Conservation (phyloP, 2,329 filamentous ascomycete species). For the Trichoderma asperellum region DNA sequence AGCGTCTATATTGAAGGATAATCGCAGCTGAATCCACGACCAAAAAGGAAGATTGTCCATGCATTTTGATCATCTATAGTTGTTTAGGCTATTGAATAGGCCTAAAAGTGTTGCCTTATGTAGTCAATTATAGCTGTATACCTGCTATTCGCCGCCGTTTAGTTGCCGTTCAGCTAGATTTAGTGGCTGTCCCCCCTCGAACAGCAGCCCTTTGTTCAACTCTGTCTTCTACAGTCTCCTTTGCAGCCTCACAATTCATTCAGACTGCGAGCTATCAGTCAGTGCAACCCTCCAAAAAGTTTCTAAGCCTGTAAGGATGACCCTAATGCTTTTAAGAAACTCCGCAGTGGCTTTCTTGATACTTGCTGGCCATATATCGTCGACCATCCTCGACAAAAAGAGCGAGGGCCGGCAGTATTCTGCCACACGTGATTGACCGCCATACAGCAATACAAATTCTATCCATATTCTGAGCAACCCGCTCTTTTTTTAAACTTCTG, state of each 20-base stretch:
- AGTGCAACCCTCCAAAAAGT: accelerated
- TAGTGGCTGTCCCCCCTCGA: not conserved
- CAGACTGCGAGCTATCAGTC: not conserved
- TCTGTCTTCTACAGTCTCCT: not conserved
- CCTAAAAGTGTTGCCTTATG: not conserved
- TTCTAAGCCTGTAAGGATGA: not conserved
- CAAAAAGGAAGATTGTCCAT: not conserved
- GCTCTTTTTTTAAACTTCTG: not conserved
- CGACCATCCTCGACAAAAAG: not conserved
- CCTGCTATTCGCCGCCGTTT: not conserved
- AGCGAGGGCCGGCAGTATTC: not conserved
- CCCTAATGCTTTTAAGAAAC: not conserved
- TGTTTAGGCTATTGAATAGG: not conserved
- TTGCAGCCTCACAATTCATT: not conserved
- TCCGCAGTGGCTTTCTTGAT: not conserved
- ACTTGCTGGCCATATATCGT: not conserved
- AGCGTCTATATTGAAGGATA: not conserved
- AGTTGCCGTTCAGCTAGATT: not conserved
- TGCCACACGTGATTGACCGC: conserved; percentile 20
- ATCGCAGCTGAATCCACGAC: not conserved
- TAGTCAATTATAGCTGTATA: not conserved
- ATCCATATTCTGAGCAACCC: not conserved
- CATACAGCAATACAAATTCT: not conserved
- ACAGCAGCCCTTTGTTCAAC: not conserved
- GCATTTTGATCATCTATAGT: not conserved